phyloP scores from a whole-genome alignment of 1,284 basidiomycete species.

The Boletus hoseneyae region DNA sequence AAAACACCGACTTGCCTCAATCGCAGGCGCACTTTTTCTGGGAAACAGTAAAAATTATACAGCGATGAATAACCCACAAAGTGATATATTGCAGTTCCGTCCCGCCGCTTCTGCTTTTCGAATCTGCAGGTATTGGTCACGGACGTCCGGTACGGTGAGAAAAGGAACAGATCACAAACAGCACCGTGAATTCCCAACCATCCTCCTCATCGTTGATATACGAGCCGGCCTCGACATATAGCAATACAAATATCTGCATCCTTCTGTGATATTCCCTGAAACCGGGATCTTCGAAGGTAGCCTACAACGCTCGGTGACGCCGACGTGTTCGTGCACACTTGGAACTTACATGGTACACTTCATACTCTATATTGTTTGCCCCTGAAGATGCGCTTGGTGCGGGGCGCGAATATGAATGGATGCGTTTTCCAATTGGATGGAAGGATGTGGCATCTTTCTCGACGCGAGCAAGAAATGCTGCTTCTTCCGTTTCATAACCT shows the following conservation, averaged over 20 bases:
- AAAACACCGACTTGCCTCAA: conserved; percentile 58
- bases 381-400: conserved; percentile 33
- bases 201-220: conserved; percentile 92
- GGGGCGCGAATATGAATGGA: conserved; percentile 72
- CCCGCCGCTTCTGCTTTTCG: conserved; percentile 72
- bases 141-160: neutral
- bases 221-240: conserved; percentile 95
- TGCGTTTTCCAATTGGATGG: conserved; percentile 71
- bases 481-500: conserved; percentile 68
- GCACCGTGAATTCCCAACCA: conserved; percentile 80
- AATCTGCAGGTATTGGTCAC: conserved; percentile 48
- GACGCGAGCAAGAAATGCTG: conserved; percentile 63
- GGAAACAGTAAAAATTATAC: conserved; percentile 93
- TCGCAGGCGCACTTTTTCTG: conserved; percentile 80
- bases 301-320: conserved; percentile 39
- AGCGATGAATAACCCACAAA: conserved; percentile 91
- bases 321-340: conserved; percentile 1
- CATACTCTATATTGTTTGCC: conserved; percentile 65
- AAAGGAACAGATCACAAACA: conserved; percentile 49
- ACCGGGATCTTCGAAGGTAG: conserved; percentile 84
- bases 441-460: conserved; percentile 74
- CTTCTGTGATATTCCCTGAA: conserved; percentile 91
- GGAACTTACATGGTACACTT: conserved; percentile 79
- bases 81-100: conserved; percentile 67
- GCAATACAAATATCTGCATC: conserved; percentile 92